These are phyloP conservation scores for Fusarium chaquense DNA, from an alignment of 2,329 filamentous ascomycete genomes.

Conservation along the genomic window DNA sequence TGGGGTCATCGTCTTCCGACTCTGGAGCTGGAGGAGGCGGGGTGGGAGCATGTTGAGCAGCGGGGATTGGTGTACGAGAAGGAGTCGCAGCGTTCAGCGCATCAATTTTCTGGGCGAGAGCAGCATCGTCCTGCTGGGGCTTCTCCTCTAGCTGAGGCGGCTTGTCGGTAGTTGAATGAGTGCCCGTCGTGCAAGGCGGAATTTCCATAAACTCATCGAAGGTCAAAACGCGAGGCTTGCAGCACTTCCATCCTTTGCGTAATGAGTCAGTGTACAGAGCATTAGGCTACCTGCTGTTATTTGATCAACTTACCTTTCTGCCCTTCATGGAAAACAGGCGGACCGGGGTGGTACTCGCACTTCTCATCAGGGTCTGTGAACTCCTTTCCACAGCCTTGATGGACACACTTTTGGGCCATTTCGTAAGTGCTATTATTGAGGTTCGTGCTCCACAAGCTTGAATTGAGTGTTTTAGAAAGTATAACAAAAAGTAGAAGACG, in stretches of 20 bases:
- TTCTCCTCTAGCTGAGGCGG: constrained; percentile 73
- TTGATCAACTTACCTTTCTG: constrained; percentile 81
- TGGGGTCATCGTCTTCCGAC: constrained; percentile 88
- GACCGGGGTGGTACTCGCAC: constrained; percentile 92
- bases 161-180: constrained; percentile 87
- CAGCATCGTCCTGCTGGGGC: constrained; percentile 57
- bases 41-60: constrained; percentile 61
- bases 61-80: constrained; percentile 55
- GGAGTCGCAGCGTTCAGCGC: constrained; percentile 64
- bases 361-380: constrained; percentile 85
- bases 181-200: constrained; percentile 90
- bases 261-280: not conserved
- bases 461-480: constrained; percentile 17
- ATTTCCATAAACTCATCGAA: constrained; percentile 98
- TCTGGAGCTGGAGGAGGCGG: constrained; percentile 75
- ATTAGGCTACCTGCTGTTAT: not conserved
- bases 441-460: constrained; percentile 6
- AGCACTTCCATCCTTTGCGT: constrained; percentile 94
- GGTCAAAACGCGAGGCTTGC: constrained; percentile 94
- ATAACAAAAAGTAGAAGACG: constrained; percentile 6
- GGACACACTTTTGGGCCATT: constrained; percentile 90
- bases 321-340: constrained; percentile 95
- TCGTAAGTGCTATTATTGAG: constrained; percentile 4
- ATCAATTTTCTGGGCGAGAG: constrained; percentile 62
- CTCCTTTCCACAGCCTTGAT: constrained; percentile 92